These are phyloP conservation scores for Hevea brasiliensis DNA, from an alignment of 345 rosid species.

Conservation along the genomic window DNA sequence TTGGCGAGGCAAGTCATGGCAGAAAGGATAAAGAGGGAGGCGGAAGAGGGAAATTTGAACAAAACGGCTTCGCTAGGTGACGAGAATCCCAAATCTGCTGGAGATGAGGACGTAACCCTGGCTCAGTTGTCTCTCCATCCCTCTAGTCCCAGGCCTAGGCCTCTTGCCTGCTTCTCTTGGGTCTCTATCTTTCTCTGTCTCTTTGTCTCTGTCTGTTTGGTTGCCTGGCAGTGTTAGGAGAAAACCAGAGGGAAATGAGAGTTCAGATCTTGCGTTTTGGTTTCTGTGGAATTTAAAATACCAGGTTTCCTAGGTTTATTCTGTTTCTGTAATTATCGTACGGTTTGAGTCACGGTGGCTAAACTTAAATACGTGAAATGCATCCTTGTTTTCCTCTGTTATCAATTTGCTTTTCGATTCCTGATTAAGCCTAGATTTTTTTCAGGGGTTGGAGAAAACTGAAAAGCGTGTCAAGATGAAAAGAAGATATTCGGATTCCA, in stretches of 20 bases:
- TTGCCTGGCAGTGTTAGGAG: not conserved
- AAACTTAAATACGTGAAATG: not conserved
- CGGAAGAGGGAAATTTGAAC: constrained; percentile 18
- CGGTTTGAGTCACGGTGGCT: not conserved
- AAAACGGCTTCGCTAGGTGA: constrained; percentile 3
- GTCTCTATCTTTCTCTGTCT: not conserved
- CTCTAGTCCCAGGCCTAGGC: not conserved
- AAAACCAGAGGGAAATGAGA: not conserved
- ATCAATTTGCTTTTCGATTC: not conserved
- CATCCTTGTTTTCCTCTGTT: not conserved
- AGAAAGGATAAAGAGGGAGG: constrained; percentile 20
- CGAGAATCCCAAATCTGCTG: not conserved
- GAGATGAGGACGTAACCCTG: constrained; percentile 18
- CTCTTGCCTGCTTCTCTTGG: not conserved
- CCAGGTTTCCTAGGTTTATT: not conserved
- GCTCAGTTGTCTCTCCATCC: constrained; percentile 17
- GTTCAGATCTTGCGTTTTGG: constrained; percentile 17
- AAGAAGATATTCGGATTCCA: constrained; percentile 27
- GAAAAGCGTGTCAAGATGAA: constrained; percentile 24
- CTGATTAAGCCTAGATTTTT: not conserved
- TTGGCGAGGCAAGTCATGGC: constrained; percentile 5
- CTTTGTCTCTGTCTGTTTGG: not conserved
- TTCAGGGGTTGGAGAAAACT: constrained; percentile 10
- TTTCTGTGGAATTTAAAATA: not conserved
- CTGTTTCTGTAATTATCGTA: not conserved